Evolutionary conservation across 23 red algal species (phyloP), one percentile per base, ranked within the genome.

Genomic region (Cyanidioschyzon merolae): DNA sequence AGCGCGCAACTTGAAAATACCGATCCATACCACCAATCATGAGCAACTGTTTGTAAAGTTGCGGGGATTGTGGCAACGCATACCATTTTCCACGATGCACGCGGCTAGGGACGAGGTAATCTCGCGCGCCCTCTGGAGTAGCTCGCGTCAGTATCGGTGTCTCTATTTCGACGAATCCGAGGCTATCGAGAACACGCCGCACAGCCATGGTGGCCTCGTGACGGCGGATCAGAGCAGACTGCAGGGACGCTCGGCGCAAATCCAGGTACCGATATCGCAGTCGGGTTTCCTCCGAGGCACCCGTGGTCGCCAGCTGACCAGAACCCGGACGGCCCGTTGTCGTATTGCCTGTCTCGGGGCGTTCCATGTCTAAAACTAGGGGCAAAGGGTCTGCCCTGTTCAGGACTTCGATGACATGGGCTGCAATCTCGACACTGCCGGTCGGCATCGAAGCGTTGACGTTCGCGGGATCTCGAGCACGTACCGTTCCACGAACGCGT

Each of bases 31-130:
- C 88, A 40, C 82, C 86, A 3, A 92, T 79, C 94, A 98, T 98
- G 0, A 98, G 82, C 57, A 98, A 80, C 67, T 98, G 94, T 80
- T 98, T 98, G 86, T 92, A 98, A 58, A 98, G 88, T 68, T 98
- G 94, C 58, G 94, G 94, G 16, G 88, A 91, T 67, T 98, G 94
- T 21, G 94, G 94, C 34, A 98, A 79, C 15, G 94, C 94, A 76
- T 98, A 98, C 83, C 80, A 91, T 24, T 63, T 80, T 30, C 88
- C 84, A 17, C 87, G 85, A 74, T 91, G 94, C 0, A 98, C 86
- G 57, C 94, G 82, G 37, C 87, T 90, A 12, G 94, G 94, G 2
- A 98, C 86, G 30, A 98, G 80, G 83, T 98, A 98, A 79, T 98
- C 94, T 26, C 94, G 89, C 0, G 94, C 87, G 21, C 94, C 94